Evolutionary conservation across 345 rosid genomes (phyloP), one percentile per base, ranked within the genome.

Genomic region (Syzygium aromaticum): DNA sequence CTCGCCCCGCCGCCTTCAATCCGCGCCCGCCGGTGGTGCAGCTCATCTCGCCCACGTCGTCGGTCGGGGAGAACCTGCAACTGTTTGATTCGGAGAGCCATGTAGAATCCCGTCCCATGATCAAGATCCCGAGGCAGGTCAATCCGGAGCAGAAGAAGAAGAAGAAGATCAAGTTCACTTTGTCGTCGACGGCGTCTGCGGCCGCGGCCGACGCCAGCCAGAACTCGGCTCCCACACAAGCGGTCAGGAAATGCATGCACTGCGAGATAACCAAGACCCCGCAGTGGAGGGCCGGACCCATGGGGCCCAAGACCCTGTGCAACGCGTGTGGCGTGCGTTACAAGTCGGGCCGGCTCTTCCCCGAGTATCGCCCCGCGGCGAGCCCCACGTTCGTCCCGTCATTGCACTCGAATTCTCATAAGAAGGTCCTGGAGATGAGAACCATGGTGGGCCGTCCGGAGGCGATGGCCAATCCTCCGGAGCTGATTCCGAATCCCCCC

Each of bases 231-330:
- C 52, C 92, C 43, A 78, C 90, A 11, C 92, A 91, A 43, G 92
- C 95, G 0, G 93, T 92, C 27, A 93, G 99, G 94, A 96, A 95
- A 92, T 98, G 99, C 80, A 85, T 96, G 96, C 99, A 98, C 51
- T 98, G 99, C 40, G 98, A 96, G 91, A 94, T 96, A 52, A 98
- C 99, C 4, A 95, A 95, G 93, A 98, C 99, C 0, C 99, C 99
- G 0, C 99, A 98, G 87, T 98, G 99, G 99, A 93, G 99, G 88
- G 97, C 98, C 10, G 99, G 99, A 3, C 99, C 99, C 49, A 90
- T 95, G 98, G 99, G 99, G 2, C 99, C 98, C 10, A 98, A 98
- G 91, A 96, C 99, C 15, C 98, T 98, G 49, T 96, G 99, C 93
- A 98, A 98, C 51, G 99, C 99, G 8, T 98, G 99, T 2, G 99